Conservation (phyloP, 208 protist genomes). For the Acanthamoeba royreba region DNA sequence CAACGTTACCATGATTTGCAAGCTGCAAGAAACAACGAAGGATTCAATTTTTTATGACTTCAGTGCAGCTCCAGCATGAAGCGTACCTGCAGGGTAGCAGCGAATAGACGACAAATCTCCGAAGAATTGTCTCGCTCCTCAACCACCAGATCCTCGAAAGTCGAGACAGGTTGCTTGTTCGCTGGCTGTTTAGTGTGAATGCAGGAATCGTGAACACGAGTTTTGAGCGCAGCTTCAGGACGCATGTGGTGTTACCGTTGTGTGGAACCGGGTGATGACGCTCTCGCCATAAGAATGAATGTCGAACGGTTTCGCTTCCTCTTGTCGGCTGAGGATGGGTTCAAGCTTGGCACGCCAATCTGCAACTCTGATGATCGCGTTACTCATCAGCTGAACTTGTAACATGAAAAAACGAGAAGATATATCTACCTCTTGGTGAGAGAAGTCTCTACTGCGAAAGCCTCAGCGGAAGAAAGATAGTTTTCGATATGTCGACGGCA, state of each 20-base stretch:
- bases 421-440: background rate
- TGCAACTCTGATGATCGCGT: constrained; percentile 12
- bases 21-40: background rate
- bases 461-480: constrained; percentile 52
- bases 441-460: constrained; percentile 26
- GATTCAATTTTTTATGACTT: background rate
- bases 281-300: constrained; percentile 56
- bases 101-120: constrained; percentile 37
- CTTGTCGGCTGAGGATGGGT: constrained; percentile 56
- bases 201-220: background rate
- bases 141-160: background rate
- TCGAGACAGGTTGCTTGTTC: background rate
- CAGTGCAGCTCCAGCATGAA: no score
- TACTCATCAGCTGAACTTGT: background rate
- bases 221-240: background rate
- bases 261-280: constrained; percentile 37
- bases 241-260: background rate
- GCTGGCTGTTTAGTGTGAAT: background rate
- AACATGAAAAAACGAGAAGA: no score
- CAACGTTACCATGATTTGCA: constrained; percentile 38
- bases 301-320: constrained; percentile 51
- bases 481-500: constrained; percentile 53
- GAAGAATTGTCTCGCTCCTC: background rate
- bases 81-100: constrained; percentile 41
- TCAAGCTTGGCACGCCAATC: constrained; percentile 62